A percentile compares a stretch with the other conserved stretches of the same genome.
Conservation (phyloP, 2,329 filamentous ascomycete genomes). For the Xylaria sp. region DNA sequence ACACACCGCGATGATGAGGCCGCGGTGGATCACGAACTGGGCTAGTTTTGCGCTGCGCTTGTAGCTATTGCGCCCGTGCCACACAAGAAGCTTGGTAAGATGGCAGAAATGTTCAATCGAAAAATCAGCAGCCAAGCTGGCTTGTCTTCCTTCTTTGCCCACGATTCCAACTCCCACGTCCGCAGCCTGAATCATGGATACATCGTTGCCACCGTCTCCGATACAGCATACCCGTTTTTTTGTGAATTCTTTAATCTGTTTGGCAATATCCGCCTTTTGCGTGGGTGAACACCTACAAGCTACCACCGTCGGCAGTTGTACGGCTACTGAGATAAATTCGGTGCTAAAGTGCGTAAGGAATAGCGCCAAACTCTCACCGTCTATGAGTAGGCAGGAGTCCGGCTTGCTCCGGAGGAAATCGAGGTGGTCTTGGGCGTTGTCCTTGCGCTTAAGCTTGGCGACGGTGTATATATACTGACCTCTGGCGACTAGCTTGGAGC, state of each 20-base stretch:
- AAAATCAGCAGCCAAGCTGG: conserved; percentile 93
- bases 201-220: conserved; percentile 96
- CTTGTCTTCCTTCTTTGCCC: conserved; percentile 95
- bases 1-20: conserved; percentile 91
- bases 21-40: conserved; percentile 97
- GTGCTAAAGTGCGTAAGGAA: conserved; percentile 82
- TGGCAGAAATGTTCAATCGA: conserved; percentile 95
- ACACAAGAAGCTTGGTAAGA: conserved; percentile 94
- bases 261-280: conserved; percentile 93
- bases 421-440: conserved; percentile 84
- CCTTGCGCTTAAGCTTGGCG: conserved; percentile 80
- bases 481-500: conserved; percentile 88
- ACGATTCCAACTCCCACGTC: conserved; percentile 98
- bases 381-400: conserved; percentile 86
- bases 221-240: conserved; percentile 97
- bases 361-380: conserved; percentile 86
- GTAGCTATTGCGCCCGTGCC: conserved; percentile 98
- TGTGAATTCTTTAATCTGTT: conserved; percentile 86
- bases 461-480: conserved; percentile 97
- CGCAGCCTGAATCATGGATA: conserved; percentile 98
- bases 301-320: conserved; percentile 87
- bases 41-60: conserved; percentile 94
- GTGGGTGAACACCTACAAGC: conserved; percentile 96
- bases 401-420: conserved; percentile 88
- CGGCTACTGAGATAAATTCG: conserved; percentile 87